Base-by-base conservation (phyloP, 768 basidiomycete genomes). In the Rhodotorula graminis region DNA sequence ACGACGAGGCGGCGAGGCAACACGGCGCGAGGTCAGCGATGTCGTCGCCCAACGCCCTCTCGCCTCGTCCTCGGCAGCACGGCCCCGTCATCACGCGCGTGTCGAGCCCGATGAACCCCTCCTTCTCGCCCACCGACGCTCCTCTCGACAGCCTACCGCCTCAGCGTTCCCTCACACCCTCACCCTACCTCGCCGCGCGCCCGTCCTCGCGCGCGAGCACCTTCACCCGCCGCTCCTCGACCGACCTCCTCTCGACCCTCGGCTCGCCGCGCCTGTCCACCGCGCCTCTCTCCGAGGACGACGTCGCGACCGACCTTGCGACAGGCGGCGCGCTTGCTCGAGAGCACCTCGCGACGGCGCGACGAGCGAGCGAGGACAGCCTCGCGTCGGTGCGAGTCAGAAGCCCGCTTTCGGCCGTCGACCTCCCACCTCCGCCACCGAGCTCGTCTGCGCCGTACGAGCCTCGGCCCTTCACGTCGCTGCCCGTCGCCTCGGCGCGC, bases 31-130 rank as follows among this genome's bases (percentile, higher is more conserved):
- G 50, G 25, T 27, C 56, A 5, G 21, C 56, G 7, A 14, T n/a
- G n/a, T n/a, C 56, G 31, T 37, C 56, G 31, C 16, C 33, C 40
- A 52, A 27, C n/a, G 52, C 16, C 42, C 63, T 10, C 40, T 23
- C n/a, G 18, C 63, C 21, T 23, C 42, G 5, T 18, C n/a, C 14
- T 18, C 9, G 27, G n/a, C 18, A 11, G 1, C 56, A 58, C 18
- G 65, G 65, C 3, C 65, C 65, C 23, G 7, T 59, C 44, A 61
- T 68, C 52, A 68, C 67, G 7, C 59, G 67, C 27, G 40, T 68
- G 42, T 9, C 67, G 19, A 31, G 40, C 42, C 59, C 53, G 27
- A 49, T 62, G 64, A 27, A 37, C 5, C 64, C 64, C 18, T 37
- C 61, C 3, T 21, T 52, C 37, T 37, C 37, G 37, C 37, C 37